phyloP scores from a whole-genome alignment of 1,139 yeast genomes.

The Yamadazyma atmosphaerica region DNA sequence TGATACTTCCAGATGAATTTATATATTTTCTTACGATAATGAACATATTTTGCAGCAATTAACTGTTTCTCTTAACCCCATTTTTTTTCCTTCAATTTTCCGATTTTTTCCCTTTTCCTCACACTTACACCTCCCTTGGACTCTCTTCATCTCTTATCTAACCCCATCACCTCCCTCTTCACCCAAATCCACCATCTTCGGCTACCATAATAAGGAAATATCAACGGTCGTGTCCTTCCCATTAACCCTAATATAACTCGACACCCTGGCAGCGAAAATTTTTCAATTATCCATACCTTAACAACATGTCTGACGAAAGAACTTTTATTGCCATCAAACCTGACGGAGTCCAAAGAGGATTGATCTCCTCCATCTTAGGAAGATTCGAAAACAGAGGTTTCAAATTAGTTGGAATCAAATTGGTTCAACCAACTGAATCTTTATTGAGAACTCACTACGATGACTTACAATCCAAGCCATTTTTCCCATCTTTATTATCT shows the following conservation, averaged over 20 bases:
- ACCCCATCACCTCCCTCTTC: not conserved
- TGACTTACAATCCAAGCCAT: slow-evolving; percentile 94
- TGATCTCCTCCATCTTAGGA: slow-evolving; percentile 82
- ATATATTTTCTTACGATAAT: too few species aligned
- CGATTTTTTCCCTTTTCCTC: too few species aligned
- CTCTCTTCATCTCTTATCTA: not conserved
- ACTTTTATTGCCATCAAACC: slow-evolving; percentile 99
- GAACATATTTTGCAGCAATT: too few species aligned
- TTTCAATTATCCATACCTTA: too few species aligned
- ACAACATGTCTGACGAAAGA: slow-evolving; percentile 70
- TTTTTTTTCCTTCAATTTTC: too few species aligned
- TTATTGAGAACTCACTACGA: slow-evolving; percentile 92
- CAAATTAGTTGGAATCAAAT: slow-evolving; percentile 96
- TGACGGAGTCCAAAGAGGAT: slow-evolving; percentile 99
- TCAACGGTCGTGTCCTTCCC: slow-evolving; percentile 2
- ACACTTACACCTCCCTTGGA: too few species aligned
- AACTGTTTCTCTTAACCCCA: too few species aligned
- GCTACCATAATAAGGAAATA: too few species aligned
- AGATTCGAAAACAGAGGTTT: slow-evolving; percentile 97
- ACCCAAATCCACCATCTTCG: not conserved
- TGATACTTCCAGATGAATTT: too few species aligned
- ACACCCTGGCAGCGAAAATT: not conserved
- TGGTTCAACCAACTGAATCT: slow-evolving; percentile 82
- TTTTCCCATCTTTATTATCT: slow-evolving; percentile 92
- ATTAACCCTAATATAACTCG: not conserved